These are phyloP conservation scores for Arthonia radiata DNA, from an alignment of 495 filamentous ascomycete genomes.

Conservation along the genomic window DNA sequence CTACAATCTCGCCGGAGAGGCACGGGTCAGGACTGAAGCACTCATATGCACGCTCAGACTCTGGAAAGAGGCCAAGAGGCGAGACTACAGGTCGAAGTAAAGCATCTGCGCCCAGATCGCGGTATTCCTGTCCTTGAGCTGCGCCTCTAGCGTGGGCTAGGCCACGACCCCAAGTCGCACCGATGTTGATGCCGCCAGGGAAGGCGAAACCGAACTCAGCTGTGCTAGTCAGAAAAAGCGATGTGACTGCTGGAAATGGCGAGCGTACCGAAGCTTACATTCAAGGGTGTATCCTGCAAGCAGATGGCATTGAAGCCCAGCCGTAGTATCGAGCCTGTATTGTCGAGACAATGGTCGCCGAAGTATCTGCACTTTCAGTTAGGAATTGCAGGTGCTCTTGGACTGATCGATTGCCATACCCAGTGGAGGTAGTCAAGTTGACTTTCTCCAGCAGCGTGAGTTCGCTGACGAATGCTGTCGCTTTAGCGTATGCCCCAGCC, in stretches of 20 bases:
- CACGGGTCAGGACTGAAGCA: constrained; percentile 53
- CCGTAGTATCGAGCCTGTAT: constrained; percentile 13
- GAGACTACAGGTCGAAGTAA: no score
- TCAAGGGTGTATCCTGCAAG: constrained; percentile 24
- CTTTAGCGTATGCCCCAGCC: constrained; percentile 5
- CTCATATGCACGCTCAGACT: no score
- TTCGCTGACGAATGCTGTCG: constrained; percentile 5
- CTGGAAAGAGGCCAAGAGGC: no score
- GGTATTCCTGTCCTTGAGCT: no score
- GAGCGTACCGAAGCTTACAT: no score
- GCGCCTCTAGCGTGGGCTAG: no score
- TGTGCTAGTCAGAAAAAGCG: constrained; percentile 17
- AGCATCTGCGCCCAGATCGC: no score
- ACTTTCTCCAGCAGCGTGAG: constrained; percentile 8
- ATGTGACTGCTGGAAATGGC: no score
- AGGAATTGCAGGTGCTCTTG: no score
- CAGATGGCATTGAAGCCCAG: constrained; percentile 23
- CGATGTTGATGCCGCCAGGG: constrained; percentile 6
- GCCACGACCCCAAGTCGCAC: constrained; percentile 10
- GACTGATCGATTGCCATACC: no score
- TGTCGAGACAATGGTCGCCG: constrained; percentile 6
- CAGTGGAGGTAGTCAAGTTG: constrained; percentile 6
- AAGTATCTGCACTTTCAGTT: no score
- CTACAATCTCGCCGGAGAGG: constrained; percentile 47
- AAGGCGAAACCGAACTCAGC: constrained; percentile 8